Evolutionary conservation across 2,329 filamentous ascomycete species (phyloP), one percentile per base, ranked within the genome.

Genomic region (Colletotrichum aenigma): DNA sequence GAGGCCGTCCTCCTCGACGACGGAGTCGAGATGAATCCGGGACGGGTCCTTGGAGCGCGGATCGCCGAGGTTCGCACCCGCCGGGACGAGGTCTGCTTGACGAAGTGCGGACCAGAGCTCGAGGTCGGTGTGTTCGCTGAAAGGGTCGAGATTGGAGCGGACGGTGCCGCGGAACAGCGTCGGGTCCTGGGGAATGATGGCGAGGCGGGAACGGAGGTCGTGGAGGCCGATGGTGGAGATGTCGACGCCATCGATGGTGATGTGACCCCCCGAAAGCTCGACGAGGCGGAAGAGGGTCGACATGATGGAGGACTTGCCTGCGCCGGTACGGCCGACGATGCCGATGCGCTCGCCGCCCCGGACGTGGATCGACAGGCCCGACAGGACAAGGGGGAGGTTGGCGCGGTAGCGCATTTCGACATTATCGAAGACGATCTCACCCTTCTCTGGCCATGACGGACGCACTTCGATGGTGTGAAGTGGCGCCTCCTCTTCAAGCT

Each of bases 1-100:
- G 76, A 98, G 90, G 0, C 97, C 97, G 86, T 98, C 96, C 82
- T 98, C 97, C 80, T 98, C 96, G 4, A 98, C 96, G 3, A 92
- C 81, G 18, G 91, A 94, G 84, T 98, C 96, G 26, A 99, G 93
- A 78, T 95, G 93, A 76, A 98, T 94, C 71, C 94, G 92, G 10
- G 84, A 84, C n/a, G 85, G 83, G 74, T 86, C 84, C 69, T 82
- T 81, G 71, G 79, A 76, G 26, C 69, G 69, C 12, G 73, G 71
- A 28, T 77, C 55, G 34, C 76, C 67, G 32, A 77, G 62, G 64
- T 79, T 82, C 58, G 83, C 79, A 26, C 83, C 82, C n/a, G 86
- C 84, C 4, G 89, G 85, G 4, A 95, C 91, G 3, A 97, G 88
- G 83, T 95, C 94, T 4, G 94, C 93, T 81, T 96, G 94, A 3